A percentile compares a stretch with the other conserved stretches of the same genome.
Evolutionary conservation across 805 yeast species (phyloP).

Genomic region (Saturnispora quitensis): DNA sequence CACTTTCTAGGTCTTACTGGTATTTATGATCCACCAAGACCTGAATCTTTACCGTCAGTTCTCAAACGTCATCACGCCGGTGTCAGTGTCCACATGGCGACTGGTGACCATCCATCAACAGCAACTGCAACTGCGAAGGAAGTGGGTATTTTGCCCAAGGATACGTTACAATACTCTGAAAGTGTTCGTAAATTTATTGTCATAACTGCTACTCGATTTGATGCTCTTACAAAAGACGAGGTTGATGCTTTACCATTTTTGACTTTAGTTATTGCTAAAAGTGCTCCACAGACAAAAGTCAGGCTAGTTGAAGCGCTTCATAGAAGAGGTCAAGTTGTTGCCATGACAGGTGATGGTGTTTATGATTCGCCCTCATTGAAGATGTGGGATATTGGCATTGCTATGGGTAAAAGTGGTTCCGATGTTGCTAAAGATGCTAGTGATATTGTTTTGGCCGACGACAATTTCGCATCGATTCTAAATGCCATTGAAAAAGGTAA

Average conservation of each 20-base stretch:
- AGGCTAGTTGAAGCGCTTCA: constrained; percentile 72
- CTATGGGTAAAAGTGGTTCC: constrained; percentile 75
- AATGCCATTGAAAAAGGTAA: constrained; percentile 76
- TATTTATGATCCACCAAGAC: constrained; percentile 73
- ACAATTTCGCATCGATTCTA: constrained; percentile 66
- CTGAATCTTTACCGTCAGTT: constrained; percentile 58
- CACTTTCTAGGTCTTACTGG: constrained; percentile 63
- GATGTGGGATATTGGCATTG: constrained; percentile 73
- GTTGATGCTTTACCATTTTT: constrained; percentile 56
- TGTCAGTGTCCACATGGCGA: constrained; percentile 70
- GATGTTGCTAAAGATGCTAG: constrained; percentile 83
- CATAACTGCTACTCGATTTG: constrained; percentile 69
- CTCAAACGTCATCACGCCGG: constrained; percentile 64
- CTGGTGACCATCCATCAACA: constrained; percentile 75
- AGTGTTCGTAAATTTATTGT: constrained; percentile 58
- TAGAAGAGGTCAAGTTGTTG: constrained; percentile 53
- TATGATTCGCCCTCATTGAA: constrained; percentile 74
- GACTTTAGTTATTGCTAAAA: constrained; percentile 72
- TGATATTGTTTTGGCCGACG: constrained; percentile 67
- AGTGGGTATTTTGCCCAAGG: constrained; percentile 64
- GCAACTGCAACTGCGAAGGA: constrained; percentile 78
- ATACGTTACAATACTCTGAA: constrained; percentile 43
- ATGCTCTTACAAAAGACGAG: constrained; percentile 48
- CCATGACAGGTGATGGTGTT: constrained; percentile 83
- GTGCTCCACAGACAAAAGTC: constrained; percentile 77